phyloP scores from a whole-genome alignment of 768 basidiomycete species.

The Lentinula guzmanii region DNA sequence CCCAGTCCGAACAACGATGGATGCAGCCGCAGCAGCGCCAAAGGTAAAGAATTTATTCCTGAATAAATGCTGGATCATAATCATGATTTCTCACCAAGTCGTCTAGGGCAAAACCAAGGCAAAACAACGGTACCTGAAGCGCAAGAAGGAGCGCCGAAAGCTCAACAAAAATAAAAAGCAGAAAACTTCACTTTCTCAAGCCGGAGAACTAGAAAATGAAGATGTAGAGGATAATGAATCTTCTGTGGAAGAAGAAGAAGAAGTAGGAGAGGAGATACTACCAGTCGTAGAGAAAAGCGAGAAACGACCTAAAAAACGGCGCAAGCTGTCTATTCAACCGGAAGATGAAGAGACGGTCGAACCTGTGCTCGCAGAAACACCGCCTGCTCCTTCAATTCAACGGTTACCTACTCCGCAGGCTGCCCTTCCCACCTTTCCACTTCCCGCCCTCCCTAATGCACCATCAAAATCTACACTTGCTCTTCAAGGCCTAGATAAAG shows the following conservation, averaged over 20 bases:
- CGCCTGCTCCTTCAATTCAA: not conserved
- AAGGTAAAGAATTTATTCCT: not conserved
- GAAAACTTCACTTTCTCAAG: conserved; percentile 10
- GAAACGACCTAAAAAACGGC: conserved; percentile 39
- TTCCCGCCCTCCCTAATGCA: conserved; percentile 57
- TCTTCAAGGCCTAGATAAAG: conserved; percentile 73
- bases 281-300: conserved; percentile 15
- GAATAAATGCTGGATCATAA: not conserved
- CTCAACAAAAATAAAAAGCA: conserved; percentile 18
- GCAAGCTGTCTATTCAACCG: conserved; percentile 24
- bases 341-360: conserved; percentile 7
- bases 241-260: conserved; percentile 14
- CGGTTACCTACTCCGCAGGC: conserved; percentile 21
- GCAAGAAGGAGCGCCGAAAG: conserved; percentile 66
- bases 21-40: not conserved
- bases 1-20: not conserved
- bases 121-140: conserved; percentile 66
- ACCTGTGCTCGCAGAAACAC: conserved; percentile 6
- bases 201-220: conserved; percentile 12
- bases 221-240: conserved; percentile 18
- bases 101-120: conserved; percentile 59
- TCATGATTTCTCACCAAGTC: not conserved
- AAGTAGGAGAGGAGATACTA: conserved; percentile 17
- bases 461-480: conserved; percentile 69
- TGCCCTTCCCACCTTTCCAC: conserved; percentile 62